Conservation (phyloP, 495 filamentous ascomycete species). For the Parmelia sp. region DNA sequence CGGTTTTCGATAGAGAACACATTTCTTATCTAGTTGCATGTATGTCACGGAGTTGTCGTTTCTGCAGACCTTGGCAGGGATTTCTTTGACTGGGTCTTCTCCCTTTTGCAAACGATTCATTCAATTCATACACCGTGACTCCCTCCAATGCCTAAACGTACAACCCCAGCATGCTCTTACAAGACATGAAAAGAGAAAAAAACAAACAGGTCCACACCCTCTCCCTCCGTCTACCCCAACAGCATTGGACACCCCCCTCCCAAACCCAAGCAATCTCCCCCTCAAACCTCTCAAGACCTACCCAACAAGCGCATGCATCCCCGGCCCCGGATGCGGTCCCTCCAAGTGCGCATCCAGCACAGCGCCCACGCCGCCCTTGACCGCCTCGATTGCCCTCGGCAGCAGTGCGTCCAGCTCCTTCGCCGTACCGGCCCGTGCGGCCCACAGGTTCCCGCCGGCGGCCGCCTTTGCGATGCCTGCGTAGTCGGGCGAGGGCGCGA, state of each 20-base stretch:
- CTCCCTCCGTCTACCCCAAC: too few species aligned
- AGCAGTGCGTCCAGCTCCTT: slow-evolving; percentile 55
- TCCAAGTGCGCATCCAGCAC: slow-evolving; percentile 56
- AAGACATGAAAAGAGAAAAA: too few species aligned
- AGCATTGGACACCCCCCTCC: too few species aligned
- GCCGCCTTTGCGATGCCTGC: slow-evolving; percentile 87
- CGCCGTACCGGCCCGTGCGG: slow-evolving; percentile 58
- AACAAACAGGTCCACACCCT: too few species aligned
- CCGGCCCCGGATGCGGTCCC: slow-evolving; percentile 26
- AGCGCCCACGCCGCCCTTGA: slow-evolving; percentile 59
- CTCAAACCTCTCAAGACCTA: background rate
- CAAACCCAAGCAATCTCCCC: too few species aligned
- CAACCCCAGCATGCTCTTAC: too few species aligned
- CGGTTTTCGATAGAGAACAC: background rate
- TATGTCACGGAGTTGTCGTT: background rate
- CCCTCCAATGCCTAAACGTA: background rate
- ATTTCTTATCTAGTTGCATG: background rate
- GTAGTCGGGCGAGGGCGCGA: slow-evolving; percentile 82
- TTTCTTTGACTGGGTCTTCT: too few species aligned
- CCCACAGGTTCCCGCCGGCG: slow-evolving; percentile 69
- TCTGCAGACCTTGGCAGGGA: background rate
- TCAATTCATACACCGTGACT: background rate
- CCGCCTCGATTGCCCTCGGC: slow-evolving; percentile 59
- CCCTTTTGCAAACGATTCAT: background rate
- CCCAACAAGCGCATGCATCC: slow-evolving; percentile 2